Evolutionary conservation across 805 yeast species (phyloP).

Genomic region (Spathaspora passalidarum): DNA sequence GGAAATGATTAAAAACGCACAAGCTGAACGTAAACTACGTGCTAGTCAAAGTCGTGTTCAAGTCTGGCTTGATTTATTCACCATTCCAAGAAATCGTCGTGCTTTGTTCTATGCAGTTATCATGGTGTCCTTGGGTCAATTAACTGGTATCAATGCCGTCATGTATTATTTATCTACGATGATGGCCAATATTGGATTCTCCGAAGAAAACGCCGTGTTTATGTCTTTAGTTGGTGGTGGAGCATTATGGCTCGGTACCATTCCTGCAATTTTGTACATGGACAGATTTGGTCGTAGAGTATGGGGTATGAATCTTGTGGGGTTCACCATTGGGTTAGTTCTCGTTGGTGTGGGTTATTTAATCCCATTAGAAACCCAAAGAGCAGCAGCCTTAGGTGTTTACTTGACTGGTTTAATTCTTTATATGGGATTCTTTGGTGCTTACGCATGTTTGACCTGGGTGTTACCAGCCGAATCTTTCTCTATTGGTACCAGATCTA

Average conservation of each 20-base stretch:
- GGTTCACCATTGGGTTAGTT: conserved; percentile 58
- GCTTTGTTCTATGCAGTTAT: conserved; percentile 55
- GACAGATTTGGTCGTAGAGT: conserved; percentile 55
- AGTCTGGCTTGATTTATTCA: conserved; percentile 50
- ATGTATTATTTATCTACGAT: conserved; percentile 63
- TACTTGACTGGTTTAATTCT: conserved; percentile 61
- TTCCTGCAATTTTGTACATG: conserved; percentile 61
- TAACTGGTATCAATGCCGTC: conserved; percentile 67
- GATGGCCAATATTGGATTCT: conserved; percentile 55
- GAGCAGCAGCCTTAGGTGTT: conserved; percentile 53
- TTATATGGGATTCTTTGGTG: conserved; percentile 65
- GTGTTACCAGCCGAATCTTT: conserved; percentile 66
- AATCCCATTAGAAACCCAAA: conserved; percentile 34
- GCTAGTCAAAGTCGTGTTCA: conserved; percentile 33
- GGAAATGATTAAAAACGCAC: conserved; percentile 53
- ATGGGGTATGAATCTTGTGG: conserved; percentile 58
- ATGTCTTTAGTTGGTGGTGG: conserved; percentile 74
- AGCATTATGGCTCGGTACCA: conserved; percentile 57
- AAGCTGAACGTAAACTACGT: conserved; percentile 41
- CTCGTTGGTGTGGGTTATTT: conserved; percentile 59
- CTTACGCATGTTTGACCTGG: conserved; percentile 67
- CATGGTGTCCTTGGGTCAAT: conserved; percentile 60
- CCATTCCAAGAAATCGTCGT: conserved; percentile 57
- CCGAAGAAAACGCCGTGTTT: conserved; percentile 49
- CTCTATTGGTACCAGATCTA: conserved; percentile 55